Evolutionary conservation across 768 basidiomycete species (phyloP).

Genomic region (Tephrocybe sp.): DNA sequence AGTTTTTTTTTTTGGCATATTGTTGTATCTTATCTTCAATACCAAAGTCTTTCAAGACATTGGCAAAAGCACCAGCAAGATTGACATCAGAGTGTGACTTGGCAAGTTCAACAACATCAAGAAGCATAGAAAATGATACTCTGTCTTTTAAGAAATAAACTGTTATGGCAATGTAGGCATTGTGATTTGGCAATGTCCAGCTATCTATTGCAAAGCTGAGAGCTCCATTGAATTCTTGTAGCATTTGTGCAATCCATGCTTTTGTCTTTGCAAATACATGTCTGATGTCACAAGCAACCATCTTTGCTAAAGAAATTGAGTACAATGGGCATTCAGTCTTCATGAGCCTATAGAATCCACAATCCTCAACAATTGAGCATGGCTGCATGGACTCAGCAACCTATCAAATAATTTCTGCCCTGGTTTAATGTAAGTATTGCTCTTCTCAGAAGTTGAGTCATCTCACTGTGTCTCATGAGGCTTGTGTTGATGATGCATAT

Average conservation of each 20-base stretch:
- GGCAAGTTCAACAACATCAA: slow-evolving; percentile 27
- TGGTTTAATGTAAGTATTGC: slow-evolving; percentile 23
- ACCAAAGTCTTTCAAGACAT: no score
- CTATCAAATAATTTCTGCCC: slow-evolving; percentile 19
- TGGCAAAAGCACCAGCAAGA: slow-evolving; percentile 25
- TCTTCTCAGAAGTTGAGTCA: not conserved
- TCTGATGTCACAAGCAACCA: slow-evolving; percentile 25
- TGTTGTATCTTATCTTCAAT: slow-evolving; percentile 26
- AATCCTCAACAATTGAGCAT: slow-evolving; percentile 29
- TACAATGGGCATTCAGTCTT: no score
- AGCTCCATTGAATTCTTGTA: slow-evolving; percentile 25
- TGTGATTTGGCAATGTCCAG: no score
- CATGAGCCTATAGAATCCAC: no score
- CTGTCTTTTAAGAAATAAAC: slow-evolving; percentile 28
- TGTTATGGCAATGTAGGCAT: no score
- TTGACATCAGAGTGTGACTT: slow-evolving; percentile 27
- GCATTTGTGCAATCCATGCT: slow-evolving; percentile 24
- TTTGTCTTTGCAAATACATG: no score
- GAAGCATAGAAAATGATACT: no score
- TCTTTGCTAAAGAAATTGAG: slow-evolving; percentile 27
- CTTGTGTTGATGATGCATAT: not conserved
- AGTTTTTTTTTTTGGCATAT: not conserved
- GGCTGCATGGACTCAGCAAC: slow-evolving; percentile 27
- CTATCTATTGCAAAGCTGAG: no score
- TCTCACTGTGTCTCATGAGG: not conserved